Evolutionary conservation across 108 stramenopile genomes (phyloP).

Genomic region (Stephanodiscus triporus): DNA sequence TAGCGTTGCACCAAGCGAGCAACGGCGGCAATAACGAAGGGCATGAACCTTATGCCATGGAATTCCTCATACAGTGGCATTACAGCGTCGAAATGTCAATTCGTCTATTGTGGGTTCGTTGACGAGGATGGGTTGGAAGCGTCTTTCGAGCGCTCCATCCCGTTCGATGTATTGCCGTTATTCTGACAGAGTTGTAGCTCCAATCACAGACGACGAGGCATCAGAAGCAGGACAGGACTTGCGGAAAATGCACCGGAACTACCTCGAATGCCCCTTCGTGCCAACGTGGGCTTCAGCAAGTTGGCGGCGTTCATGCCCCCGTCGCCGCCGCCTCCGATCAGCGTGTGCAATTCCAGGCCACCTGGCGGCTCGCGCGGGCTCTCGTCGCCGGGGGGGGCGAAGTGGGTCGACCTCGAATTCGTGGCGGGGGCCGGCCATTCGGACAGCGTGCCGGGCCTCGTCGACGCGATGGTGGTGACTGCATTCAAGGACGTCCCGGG

Average conservation of each 20-base stretch:
- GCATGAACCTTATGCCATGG: conserved; percentile 73
- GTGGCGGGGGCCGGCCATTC: too few species aligned
- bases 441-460: too few species aligned
- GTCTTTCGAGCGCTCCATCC: conserved; percentile 87
- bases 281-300: conserved; percentile 88
- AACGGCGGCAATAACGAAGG: conserved; percentile 65
- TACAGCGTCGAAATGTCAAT: conserved; percentile 80
- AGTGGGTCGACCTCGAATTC: too few species aligned
- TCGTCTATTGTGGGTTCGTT: conserved; percentile 85
- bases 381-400: conserved; percentile 2
- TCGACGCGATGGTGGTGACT: too few species aligned
- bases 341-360: conserved; percentile 30
- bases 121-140: conserved; percentile 86
- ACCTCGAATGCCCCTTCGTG: conserved; percentile 70
- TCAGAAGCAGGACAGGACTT: background rate
- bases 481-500: too few species aligned
- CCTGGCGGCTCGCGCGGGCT: conserved; percentile 13
- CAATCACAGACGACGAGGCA: conserved; percentile 54
- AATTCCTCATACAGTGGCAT: conserved; percentile 80
- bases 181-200: conserved; percentile 90
- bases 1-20: conserved; percentile 75
- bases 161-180: conserved; percentile 89
- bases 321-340: conserved; percentile 29
- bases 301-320: conserved; percentile 91
- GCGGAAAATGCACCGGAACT: background rate